phyloP scores from a whole-genome alignment of 441 rosid genomes.

The Flueggea neowawraea region DNA sequence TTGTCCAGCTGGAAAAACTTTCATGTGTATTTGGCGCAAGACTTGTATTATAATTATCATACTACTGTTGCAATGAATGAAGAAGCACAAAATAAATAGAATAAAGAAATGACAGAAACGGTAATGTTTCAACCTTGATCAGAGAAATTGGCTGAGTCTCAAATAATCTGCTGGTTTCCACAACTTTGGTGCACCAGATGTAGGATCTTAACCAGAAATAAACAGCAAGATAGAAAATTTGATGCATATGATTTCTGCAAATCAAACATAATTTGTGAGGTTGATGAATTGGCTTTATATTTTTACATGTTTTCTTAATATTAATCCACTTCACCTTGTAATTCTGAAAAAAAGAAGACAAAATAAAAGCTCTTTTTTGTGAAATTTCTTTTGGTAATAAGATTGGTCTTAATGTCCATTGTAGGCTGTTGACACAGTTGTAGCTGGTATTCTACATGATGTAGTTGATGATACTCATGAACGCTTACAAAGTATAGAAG shows the following conservation, averaged over 20 bases:
- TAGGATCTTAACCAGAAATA: neutral
- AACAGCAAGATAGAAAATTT: too few species aligned
- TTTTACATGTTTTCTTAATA: neutral
- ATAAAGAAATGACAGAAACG: neutral
- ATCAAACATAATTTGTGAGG: too few species aligned
- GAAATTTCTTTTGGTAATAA: neutral
- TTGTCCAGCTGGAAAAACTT: neutral
- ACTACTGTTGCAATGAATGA: neutral
- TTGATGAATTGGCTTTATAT: neutral
- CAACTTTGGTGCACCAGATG: neutral
- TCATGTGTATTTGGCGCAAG: neutral
- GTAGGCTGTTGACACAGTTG: conserved; percentile 69
- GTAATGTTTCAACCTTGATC: neutral
- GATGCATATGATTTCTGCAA: too few species aligned
- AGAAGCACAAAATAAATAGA: neutral
- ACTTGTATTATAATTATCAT: neutral
- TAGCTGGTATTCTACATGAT: conserved; percentile 78
- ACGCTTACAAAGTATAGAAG: conserved; percentile 44
- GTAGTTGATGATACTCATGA: conserved; percentile 57
- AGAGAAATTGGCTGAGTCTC: neutral
- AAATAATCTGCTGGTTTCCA: neutral
- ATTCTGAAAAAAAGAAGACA: too few species aligned
- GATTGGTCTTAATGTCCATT: neutral
- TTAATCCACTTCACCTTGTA: neutral
- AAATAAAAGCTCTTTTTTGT: neutral